Conservation (phyloP, 176 grass and related monocot species). For the Aegilops tauschii region DNA sequence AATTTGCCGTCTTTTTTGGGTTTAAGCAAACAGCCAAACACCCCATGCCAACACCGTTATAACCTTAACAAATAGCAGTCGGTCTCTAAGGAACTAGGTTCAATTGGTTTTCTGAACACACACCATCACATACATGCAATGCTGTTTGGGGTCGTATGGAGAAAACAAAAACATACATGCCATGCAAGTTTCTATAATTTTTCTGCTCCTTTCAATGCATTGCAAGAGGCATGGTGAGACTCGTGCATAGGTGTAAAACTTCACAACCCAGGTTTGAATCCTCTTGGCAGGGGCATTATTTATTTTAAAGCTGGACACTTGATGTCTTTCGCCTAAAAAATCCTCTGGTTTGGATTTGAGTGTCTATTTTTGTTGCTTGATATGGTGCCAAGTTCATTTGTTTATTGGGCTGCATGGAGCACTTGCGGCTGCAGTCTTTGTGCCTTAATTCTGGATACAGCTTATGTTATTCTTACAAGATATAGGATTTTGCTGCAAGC, state of each 20-base stretch:
- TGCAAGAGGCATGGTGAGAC: not conserved
- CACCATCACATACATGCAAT: not conserved
- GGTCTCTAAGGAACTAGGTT: not conserved
- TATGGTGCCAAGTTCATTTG: not conserved
- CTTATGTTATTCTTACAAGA: slow-evolving; percentile 5
- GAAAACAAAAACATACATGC: not conserved
- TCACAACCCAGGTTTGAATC: not conserved
- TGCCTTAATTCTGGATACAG: not conserved
- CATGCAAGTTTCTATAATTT: not conserved
- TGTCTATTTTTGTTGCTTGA: not conserved
- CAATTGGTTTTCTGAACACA: not conserved
- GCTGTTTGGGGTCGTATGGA: too few relatives aligned
- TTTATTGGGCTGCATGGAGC: not conserved
- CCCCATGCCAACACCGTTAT: not conserved
- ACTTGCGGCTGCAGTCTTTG: not conserved
- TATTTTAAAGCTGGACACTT: not conserved
- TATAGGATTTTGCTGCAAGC: not conserved
- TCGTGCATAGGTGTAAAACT: not conserved
- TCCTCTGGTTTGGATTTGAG: not conserved
- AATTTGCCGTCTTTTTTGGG: not conserved
- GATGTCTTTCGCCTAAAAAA: not conserved
- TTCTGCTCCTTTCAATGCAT: not conserved
- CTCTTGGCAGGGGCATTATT: not conserved
- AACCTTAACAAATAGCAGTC: not conserved
- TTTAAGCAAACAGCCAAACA: slow-evolving; percentile 9